A percentile compares a stretch with the other conserved stretches of the same genome.
These are phyloP conservation scores for Camellia sinensis DNA, from an alignment of 148 eudicot species.

Conservation along the genomic window DNA sequence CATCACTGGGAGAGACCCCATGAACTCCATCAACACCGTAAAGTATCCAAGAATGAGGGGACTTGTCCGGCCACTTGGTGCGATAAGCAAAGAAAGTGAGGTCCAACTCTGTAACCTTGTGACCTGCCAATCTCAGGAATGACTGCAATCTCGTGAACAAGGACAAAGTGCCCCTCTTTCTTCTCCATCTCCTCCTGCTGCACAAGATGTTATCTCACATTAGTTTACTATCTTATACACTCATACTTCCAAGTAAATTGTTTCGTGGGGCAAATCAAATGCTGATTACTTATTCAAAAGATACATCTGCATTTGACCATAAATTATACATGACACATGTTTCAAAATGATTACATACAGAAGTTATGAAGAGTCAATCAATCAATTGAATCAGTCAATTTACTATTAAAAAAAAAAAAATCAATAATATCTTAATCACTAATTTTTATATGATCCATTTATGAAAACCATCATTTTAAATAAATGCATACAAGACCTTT, in stretches of 20 bases:
- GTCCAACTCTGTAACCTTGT: constrained; percentile 33
- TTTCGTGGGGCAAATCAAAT: neutral
- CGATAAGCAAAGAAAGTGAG: constrained; percentile 31
- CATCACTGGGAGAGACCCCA: constrained; percentile 21
- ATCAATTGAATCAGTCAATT: no score
- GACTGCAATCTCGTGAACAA: constrained; percentile 36
- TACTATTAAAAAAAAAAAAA: no score
- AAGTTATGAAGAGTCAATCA: no score
- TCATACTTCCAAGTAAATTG: neutral
- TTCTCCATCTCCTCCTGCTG: neutral
- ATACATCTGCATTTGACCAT: neutral
- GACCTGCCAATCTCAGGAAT: constrained; percentile 27
- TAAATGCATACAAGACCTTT: neutral
- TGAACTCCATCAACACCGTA: constrained; percentile 23
- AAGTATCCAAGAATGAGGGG: constrained; percentile 16
- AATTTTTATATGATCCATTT: neutral
- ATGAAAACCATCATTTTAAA: neutral
- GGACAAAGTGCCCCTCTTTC: constrained; percentile 32
- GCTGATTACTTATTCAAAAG: neutral
- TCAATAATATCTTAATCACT: no score
- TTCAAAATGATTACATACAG: no score
- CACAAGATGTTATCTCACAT: neutral
- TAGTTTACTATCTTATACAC: neutral
- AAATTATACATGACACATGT: neutral
- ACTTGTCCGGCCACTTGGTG: constrained; percentile 19